Conservation (phyloP, 106 monocot genomes). For the Iris macrosiphon region DNA sequence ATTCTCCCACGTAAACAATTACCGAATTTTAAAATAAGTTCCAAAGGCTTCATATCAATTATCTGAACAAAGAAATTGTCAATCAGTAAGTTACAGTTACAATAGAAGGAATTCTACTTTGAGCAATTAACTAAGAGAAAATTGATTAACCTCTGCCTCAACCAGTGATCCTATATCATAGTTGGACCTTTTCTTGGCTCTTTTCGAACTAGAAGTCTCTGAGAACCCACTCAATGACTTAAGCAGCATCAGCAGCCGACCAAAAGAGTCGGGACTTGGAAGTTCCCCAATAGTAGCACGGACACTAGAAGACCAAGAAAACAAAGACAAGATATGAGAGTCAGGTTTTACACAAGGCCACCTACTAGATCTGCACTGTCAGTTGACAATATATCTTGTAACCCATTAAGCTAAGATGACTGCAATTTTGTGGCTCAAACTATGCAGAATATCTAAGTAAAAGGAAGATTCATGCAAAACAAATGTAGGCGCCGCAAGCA, state of each 20-base stretch:
- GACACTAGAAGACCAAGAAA: conserved; percentile 32
- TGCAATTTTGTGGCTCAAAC: too few relatives aligned
- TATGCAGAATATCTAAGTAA: too few relatives aligned
- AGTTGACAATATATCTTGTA: too few relatives aligned
- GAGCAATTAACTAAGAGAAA: background rate
- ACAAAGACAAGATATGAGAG: background rate
- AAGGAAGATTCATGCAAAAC: too few relatives aligned
- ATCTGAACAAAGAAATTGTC: conserved; percentile 28
- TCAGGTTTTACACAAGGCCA: too few relatives aligned
- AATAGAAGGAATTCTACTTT: background rate
- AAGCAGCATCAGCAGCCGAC: conserved; percentile 61
- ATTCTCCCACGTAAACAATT: conserved; percentile 50
- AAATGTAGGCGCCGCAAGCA: too few relatives aligned
- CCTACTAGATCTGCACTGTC: too few relatives aligned
- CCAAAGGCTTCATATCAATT: conserved; percentile 60
- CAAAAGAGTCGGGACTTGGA: conserved; percentile 38
- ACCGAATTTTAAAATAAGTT: conserved; percentile 70
- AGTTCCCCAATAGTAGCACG: conserved; percentile 54
- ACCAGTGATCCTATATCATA: conserved; percentile 64
- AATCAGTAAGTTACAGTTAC: background rate
- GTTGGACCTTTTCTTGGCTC: conserved; percentile 39
- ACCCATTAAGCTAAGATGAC: too few relatives aligned
- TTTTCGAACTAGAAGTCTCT: conserved; percentile 45
- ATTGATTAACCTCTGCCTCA: conserved; percentile 68
- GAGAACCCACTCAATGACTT: conserved; percentile 33